Conservation (phyloP, 768 basidiomycete genomes). For the Neoboletus subvelutipes region DNA sequence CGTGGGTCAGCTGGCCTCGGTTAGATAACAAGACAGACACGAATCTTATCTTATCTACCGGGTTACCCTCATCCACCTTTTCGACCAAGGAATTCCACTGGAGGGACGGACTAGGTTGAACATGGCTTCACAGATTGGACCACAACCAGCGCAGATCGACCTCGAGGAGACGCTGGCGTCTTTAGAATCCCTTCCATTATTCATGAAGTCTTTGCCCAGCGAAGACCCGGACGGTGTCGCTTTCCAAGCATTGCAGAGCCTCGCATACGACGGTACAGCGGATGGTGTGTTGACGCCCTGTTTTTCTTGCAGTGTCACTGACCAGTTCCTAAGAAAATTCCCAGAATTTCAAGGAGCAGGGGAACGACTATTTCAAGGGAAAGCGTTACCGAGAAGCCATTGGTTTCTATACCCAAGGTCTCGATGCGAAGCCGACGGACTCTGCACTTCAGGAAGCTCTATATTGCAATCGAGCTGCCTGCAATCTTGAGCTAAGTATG, state of each 20-base stretch:
- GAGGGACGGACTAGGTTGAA: not conserved
- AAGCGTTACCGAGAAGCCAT: conserved; percentile 85
- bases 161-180: conserved; percentile 39
- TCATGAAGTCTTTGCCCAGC: conserved; percentile 85
- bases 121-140: conserved; percentile 27
- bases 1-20: not conserved
- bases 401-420: conserved; percentile 86
- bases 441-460: conserved; percentile 58
- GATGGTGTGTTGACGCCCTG: conserved; percentile 66
- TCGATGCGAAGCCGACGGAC: conserved; percentile 82
- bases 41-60: conserved; percentile 23
- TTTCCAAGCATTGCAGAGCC: conserved; percentile 79
- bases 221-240: conserved; percentile 62
- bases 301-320: not conserved
- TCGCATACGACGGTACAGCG: conserved; percentile 87
- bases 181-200: conserved; percentile 77
- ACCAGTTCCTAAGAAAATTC: conserved; percentile 65
- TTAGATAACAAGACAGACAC: conserved; percentile 4
- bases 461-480: conserved; percentile 88
- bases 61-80: not conserved
- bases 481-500: conserved; percentile 85
- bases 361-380: conserved; percentile 90
- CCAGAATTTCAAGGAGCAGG: conserved; percentile 90
- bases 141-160: conserved; percentile 22
- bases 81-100: not conserved